A percentile compares a stretch with the other conserved stretches of the same genome.
Conservation (phyloP, 371 early-diverging fungal species). For the Massospora cicadina region DNA sequence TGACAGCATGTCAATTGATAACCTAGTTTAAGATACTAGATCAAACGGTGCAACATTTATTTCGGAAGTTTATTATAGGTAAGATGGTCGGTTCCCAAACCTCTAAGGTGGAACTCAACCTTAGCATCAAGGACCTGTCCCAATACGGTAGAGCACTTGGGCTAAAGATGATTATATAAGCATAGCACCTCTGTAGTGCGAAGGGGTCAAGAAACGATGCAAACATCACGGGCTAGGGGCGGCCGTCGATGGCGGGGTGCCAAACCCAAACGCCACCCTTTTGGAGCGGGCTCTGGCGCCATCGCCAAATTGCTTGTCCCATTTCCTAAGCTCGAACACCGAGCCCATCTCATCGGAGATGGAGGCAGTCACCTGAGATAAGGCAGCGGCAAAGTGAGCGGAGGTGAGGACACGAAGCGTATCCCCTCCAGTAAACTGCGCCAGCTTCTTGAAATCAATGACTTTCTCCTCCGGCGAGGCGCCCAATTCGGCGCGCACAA, state of each 20-base stretch:
- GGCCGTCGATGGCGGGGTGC: neutral
- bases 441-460: constrained; percentile 15
- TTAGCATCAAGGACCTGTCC: too few species aligned
- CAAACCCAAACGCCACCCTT: constrained; percentile 8
- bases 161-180: too few species aligned
- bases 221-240: neutral
- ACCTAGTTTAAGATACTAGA: too few species aligned
- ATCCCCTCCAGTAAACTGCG: constrained; percentile 12
- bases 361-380: constrained; percentile 66
- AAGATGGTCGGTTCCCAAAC: too few species aligned
- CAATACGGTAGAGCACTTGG: too few species aligned
- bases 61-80: too few species aligned
- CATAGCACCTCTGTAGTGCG: too few species aligned
- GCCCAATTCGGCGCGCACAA: constrained; percentile 20
- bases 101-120: too few species aligned
- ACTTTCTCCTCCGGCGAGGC: constrained; percentile 16
- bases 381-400: constrained; percentile 54
- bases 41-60: too few species aligned
- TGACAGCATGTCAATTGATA: too few species aligned
- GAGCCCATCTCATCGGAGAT: constrained; percentile 73
- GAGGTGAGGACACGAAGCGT: constrained; percentile 10
- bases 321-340: constrained; percentile 65
- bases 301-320: constrained; percentile 76
- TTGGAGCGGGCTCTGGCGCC: constrained; percentile 28
- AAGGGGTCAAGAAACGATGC: too few species aligned